Percentiles rank a stretch among this genome's conserved stretches.
These are phyloP conservation scores for Cladosporium sp. DNA, from an alignment of 2,329 filamentous ascomycete genomes.

Conservation along the genomic window DNA sequence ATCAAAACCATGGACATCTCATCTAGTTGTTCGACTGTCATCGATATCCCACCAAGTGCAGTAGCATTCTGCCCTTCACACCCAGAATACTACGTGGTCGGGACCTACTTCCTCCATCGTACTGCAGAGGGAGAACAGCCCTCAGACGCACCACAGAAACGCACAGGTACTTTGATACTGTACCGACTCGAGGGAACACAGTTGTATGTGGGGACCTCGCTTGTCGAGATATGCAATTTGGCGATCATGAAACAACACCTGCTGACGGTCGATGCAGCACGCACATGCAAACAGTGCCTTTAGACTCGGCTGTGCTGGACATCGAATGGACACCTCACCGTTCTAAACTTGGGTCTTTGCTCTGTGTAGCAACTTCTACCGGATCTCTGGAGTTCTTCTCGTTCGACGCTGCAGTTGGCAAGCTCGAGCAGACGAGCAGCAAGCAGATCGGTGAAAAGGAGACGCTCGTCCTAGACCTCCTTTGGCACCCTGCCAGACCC, in stretches of 20 bases:
- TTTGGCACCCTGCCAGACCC: slow-evolving; percentile 61
- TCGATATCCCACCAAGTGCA: slow-evolving; percentile 71
- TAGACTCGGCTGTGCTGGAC: slow-evolving; percentile 75
- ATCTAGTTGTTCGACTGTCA: slow-evolving; percentile 42
- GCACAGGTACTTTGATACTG: slow-evolving; percentile 70
- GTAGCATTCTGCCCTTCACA: slow-evolving; percentile 66
- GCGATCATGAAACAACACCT: background rate
- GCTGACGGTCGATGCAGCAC: background rate
- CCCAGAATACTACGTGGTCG: slow-evolving; percentile 68
- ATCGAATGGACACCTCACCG: slow-evolving; percentile 68
- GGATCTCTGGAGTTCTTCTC: slow-evolving; percentile 63
- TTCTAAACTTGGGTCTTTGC: slow-evolving; percentile 37
- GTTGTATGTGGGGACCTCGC: slow-evolving; percentile 48
- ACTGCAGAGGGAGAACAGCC: slow-evolving; percentile 16
- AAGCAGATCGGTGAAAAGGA: slow-evolving; percentile 52
- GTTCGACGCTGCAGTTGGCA: slow-evolving; percentile 15
- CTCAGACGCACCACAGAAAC: slow-evolving; percentile 29
- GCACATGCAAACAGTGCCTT: slow-evolving; percentile 45
- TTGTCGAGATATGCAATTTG: background rate
- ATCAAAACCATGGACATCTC: slow-evolving; percentile 12
- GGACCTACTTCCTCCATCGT: slow-evolving; percentile 73
- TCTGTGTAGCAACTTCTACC: slow-evolving; percentile 76
- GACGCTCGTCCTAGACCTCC: slow-evolving; percentile 66
- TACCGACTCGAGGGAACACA: slow-evolving; percentile 52
- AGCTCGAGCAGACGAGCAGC: slow-evolving; percentile 37